phyloP scores from a whole-genome alignment of 169 alveolate genomes.

The Plasmodium cynomolgi region DNA sequence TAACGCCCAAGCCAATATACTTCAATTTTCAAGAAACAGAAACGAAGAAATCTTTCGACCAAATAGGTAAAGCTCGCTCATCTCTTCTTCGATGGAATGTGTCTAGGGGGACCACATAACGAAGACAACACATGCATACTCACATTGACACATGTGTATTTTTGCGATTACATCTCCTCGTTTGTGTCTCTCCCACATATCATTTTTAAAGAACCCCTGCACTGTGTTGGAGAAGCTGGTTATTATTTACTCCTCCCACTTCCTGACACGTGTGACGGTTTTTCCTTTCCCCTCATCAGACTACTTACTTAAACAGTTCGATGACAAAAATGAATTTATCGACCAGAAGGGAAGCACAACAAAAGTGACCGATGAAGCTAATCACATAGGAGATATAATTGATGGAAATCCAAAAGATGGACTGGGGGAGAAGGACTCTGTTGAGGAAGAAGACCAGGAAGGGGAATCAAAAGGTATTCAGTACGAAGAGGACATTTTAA shows the following conservation, averaged over 20 bases:
- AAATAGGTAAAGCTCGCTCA: slow-evolving; percentile 59
- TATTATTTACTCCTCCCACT: background rate
- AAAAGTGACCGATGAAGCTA: slow-evolving; percentile 7
- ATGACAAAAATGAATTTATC: slow-evolving; percentile 45
- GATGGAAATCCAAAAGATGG: background rate
- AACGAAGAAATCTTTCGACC: slow-evolving; percentile 68
- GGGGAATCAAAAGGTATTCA: background rate
- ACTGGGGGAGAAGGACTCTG: background rate
- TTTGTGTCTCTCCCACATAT: background rate
- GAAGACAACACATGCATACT: background rate
- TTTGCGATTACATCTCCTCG: background rate
- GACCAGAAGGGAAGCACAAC: slow-evolving; percentile 26
- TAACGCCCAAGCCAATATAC: slow-evolving; percentile 74
- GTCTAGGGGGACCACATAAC: background rate
- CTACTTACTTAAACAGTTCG: slow-evolving; percentile 62
- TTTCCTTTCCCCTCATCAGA: slow-evolving; percentile 44
- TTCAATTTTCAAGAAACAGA: slow-evolving; percentile 65
- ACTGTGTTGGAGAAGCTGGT: background rate
- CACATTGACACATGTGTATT: slow-evolving; percentile 11
- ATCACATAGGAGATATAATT: background rate
- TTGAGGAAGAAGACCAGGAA: background rate
- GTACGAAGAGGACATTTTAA: slow-evolving; percentile 43
- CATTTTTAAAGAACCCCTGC: background rate
- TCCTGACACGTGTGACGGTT: background rate
- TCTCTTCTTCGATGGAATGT: slow-evolving; percentile 21